Conservation (phyloP, 352 stramenopile species). For the Globisporangium polare region DNA sequence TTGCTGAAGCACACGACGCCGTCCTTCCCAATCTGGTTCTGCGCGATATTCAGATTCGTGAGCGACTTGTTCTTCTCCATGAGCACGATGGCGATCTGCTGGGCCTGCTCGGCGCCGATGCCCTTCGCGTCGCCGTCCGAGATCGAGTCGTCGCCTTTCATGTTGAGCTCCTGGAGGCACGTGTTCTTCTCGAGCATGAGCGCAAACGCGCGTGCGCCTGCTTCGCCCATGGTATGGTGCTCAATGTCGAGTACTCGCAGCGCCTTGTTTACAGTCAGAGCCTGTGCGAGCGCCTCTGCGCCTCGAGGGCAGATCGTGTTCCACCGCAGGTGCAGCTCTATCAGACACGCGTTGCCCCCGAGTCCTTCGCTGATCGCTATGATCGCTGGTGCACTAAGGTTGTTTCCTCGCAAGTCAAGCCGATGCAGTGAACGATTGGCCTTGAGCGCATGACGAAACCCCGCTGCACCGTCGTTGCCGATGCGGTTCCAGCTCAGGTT, state of each 20-base stretch:
- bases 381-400: constrained; percentile 42
- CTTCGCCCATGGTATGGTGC: constrained; percentile 61
- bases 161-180: constrained; percentile 50
- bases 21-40: constrained; percentile 60
- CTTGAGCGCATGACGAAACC: constrained; percentile 38
- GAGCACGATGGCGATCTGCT: constrained; percentile 40
- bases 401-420: constrained; percentile 73
- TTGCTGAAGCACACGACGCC: constrained; percentile 51
- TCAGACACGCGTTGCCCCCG: constrained; percentile 43
- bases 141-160: constrained; percentile 58
- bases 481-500: constrained; percentile 81
- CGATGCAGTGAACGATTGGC: constrained; percentile 43
- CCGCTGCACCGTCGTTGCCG: constrained; percentile 48
- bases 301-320: constrained; percentile 55
- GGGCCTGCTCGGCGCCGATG: constrained; percentile 46
- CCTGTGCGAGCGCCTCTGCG: constrained; percentile 50
- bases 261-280: constrained; percentile 52
- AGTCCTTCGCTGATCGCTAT: constrained; percentile 52
- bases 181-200: constrained; percentile 57
- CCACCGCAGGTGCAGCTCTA: constrained; percentile 71
- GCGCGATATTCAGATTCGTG: constrained; percentile 42
- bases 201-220: constrained; percentile 53
- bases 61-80: constrained; percentile 47
- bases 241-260: constrained; percentile 66
- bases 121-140: constrained; percentile 37